phyloP scores from a whole-genome alignment of 768 basidiomycete species.

The Russula ochroleuca region DNA sequence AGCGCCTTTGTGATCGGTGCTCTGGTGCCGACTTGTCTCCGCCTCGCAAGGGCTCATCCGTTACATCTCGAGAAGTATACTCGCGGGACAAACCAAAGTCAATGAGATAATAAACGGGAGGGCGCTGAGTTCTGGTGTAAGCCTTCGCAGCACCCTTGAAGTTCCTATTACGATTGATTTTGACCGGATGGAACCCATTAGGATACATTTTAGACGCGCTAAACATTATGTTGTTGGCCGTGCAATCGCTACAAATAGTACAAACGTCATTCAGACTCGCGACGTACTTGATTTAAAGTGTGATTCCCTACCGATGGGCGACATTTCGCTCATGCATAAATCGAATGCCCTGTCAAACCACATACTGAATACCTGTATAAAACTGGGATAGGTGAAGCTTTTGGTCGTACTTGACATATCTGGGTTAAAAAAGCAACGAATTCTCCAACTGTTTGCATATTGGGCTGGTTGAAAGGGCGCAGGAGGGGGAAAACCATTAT shows the following conservation, averaged over 20 bases:
- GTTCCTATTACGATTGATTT: constrained; percentile 26
- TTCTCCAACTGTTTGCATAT: constrained; percentile 38
- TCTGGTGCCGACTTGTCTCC: constrained; percentile 43
- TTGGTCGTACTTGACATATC: constrained; percentile 34
- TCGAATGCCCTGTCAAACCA: constrained; percentile 26
- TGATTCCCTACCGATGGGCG: constrained; percentile 34
- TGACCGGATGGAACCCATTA: constrained; percentile 33
- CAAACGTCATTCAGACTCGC: neutral
- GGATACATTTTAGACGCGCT: constrained; percentile 32
- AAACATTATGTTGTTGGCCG: constrained; percentile 31
- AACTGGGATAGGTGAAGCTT: no score
- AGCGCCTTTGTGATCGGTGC: constrained; percentile 26
- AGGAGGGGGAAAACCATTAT: constrained; percentile 38
- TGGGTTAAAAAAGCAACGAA: constrained; percentile 35
- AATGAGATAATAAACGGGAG: constrained; percentile 31
- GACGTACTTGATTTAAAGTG: no score
- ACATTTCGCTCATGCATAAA: constrained; percentile 31
- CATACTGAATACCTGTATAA: neutral
- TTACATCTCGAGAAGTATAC: constrained; percentile 31
- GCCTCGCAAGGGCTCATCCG: constrained; percentile 36
- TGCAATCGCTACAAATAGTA: constrained; percentile 22
- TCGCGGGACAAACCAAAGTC: constrained; percentile 33
- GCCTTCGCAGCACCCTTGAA: constrained; percentile 28
- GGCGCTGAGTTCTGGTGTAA: constrained; percentile 29
- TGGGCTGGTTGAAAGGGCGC: constrained; percentile 31